These are phyloP conservation scores for Eucalyptus virginea DNA, from an alignment of 345 rosid species.

Conservation along the genomic window DNA sequence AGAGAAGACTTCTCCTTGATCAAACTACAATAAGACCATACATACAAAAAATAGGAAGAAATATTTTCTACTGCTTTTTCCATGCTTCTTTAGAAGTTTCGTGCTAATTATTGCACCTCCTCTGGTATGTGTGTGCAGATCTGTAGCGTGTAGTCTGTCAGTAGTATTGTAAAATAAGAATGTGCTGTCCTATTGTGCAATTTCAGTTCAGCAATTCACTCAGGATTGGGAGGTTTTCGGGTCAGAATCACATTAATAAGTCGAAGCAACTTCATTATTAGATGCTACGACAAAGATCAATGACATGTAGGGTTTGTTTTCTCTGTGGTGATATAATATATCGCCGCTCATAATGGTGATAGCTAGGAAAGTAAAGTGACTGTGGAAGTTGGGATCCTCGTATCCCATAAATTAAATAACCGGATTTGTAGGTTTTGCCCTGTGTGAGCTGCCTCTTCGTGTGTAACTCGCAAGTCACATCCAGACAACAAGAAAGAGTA, in stretches of 20 bases:
- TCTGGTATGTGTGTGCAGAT: background rate
- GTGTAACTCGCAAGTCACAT: background rate
- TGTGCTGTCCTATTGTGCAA: background rate
- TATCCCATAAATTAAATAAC: background rate
- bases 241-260: background rate
- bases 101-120: background rate
- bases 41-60: background rate
- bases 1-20: conserved; percentile 2
- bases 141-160: background rate
- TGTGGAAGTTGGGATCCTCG: background rate
- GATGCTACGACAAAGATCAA: background rate
- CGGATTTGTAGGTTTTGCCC: background rate
- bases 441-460: background rate
- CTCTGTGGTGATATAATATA: background rate
- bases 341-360: background rate
- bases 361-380: background rate
- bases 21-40: background rate
- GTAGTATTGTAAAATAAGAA: background rate
- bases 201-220: background rate
- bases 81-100: background rate
- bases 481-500: background rate
- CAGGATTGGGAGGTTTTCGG: background rate
- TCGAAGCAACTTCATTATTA: background rate
- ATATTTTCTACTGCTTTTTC: background rate
- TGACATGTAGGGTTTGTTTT: background rate